Evolutionary conservation across 495 filamentous ascomycete species (phyloP).

Genomic region (Platismatia glauca): DNA sequence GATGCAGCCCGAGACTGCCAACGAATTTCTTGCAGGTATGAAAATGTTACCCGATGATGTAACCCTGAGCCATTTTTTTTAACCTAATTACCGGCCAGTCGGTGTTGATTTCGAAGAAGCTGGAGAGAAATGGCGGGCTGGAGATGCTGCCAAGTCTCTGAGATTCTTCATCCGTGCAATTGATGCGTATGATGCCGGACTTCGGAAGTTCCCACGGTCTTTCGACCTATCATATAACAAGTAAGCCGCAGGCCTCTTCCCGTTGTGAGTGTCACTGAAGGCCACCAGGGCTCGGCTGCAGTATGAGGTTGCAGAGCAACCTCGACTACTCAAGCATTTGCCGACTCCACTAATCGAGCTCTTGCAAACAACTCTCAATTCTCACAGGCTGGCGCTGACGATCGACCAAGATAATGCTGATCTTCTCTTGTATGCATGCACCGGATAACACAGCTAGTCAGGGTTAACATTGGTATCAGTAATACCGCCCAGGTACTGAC

Average conservation of each 20-base stretch:
- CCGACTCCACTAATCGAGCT: conserved; percentile 42
- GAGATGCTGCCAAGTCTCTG: conserved; percentile 58
- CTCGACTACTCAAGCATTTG: conserved; percentile 47
- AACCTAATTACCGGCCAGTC: conserved; percentile 30
- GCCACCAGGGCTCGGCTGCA: conserved; percentile 13
- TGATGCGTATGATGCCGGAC: conserved; percentile 51
- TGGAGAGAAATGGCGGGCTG: conserved; percentile 66
- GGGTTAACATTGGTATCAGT: conserved; percentile 21
- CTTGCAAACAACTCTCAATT: conserved; percentile 48
- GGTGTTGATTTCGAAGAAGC: conserved; percentile 60
- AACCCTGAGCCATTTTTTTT: neutral
- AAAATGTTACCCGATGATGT: neutral
- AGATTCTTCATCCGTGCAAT: conserved; percentile 62
- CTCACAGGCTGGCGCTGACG: conserved; percentile 49
- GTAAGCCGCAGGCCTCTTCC: conserved; percentile 31
- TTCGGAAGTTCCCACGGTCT: conserved; percentile 45
- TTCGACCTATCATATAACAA: conserved; percentile 73
- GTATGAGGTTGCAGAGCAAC: conserved; percentile 16
- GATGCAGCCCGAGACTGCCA: conserved; percentile 48
- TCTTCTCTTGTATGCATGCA: conserved; percentile 43
- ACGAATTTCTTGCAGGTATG: conserved; percentile 50
- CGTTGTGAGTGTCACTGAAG: conserved; percentile 1
- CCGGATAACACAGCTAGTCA: neutral
- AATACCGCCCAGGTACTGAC: conserved; percentile 61
- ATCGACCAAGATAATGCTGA: conserved; percentile 56